These are phyloP conservation scores for Circinella umbellata DNA, from an alignment of 371 early-diverging fungal genomes.

Conservation along the genomic window DNA sequence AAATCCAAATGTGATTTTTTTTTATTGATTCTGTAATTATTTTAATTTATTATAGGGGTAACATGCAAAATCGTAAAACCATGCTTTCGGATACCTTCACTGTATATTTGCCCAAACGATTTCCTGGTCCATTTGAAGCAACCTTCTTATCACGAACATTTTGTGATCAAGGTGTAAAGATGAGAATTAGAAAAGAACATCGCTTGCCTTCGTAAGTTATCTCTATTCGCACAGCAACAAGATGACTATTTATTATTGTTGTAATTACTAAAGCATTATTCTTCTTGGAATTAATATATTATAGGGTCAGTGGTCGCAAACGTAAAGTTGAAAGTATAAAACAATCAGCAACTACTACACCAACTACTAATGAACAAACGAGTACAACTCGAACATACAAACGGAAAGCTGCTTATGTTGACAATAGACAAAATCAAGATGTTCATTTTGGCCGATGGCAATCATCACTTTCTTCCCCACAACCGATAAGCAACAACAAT, in stretches of 20 bases:
- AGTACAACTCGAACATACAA: background rate
- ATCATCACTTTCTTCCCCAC: background rate
- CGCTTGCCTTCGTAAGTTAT: slow-evolving; percentile 35
- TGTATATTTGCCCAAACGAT: slow-evolving; percentile 88
- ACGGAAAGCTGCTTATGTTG: slow-evolving; percentile 14
- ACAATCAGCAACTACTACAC: background rate
- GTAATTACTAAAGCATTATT: background rate
- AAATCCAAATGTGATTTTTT: too few species aligned
- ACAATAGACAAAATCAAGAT: slow-evolving; percentile 19
- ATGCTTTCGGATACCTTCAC: slow-evolving; percentile 66
- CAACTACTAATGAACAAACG: background rate
- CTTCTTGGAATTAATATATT: background rate
- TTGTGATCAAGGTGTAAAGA: slow-evolving; percentile 55
- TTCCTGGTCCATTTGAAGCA: slow-evolving; percentile 85
- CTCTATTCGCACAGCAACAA: too few species aligned
- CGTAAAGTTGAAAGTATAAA: slow-evolving; percentile 15
- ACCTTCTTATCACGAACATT: slow-evolving; percentile 54
- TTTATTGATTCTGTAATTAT: background rate
- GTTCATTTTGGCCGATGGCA: slow-evolving; percentile 26
- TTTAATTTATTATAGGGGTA: slow-evolving; percentile 26
- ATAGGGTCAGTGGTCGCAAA: slow-evolving; percentile 20
- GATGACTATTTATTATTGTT: background rate
- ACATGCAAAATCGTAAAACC: slow-evolving; percentile 37
- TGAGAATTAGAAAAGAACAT: slow-evolving; percentile 50
- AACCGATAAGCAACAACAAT: background rate